A percentile compares a stretch with the other conserved stretches of the same genome.
phyloP scores from a whole-genome alignment of 2,329 filamentous ascomycete genomes.

The Simplicillium sp. region DNA sequence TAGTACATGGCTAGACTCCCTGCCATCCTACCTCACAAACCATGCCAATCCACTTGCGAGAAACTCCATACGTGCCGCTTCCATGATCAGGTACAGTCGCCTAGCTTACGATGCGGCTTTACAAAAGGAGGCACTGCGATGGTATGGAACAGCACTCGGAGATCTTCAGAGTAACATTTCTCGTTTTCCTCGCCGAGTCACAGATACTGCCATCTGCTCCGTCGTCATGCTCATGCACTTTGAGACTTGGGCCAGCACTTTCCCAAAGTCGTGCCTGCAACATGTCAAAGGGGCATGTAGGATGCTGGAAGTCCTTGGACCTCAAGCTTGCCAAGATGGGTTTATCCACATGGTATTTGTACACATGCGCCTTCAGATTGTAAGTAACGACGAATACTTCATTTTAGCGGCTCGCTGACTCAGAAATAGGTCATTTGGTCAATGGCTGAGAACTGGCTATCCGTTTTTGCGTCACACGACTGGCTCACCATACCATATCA shows the following conservation, averaged over 20 bases:
- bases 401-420: no score
- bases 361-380: constrained; percentile 8
- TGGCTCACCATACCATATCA: constrained; percentile 37
- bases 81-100: constrained; percentile 8
- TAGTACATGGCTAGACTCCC: constrained; percentile 6
- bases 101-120: constrained; percentile 1
- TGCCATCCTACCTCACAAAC: constrained; percentile 4
- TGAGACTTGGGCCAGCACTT: constrained; percentile 7
- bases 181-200: background rate
- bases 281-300: constrained; percentile 6
- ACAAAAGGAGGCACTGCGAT: constrained; percentile 6
- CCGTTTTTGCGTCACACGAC: constrained; percentile 28
- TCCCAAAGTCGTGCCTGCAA: constrained; percentile 5
- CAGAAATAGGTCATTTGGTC: constrained; percentile 5
- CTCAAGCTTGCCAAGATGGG: constrained; percentile 5
- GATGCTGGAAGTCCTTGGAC: constrained; percentile 6
- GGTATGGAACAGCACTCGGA: constrained; percentile 7
- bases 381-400: background rate
- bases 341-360: constrained; percentile 9
- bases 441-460: constrained; percentile 7
- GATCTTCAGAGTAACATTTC: background rate
- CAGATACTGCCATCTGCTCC: constrained; percentile 6
- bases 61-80: constrained; percentile 6
- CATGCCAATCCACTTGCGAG: background rate
- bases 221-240: constrained; percentile 10